Base-by-base conservation (phyloP, 2,329 filamentous ascomycete species). In the Didymellaceae sp. region DNA sequence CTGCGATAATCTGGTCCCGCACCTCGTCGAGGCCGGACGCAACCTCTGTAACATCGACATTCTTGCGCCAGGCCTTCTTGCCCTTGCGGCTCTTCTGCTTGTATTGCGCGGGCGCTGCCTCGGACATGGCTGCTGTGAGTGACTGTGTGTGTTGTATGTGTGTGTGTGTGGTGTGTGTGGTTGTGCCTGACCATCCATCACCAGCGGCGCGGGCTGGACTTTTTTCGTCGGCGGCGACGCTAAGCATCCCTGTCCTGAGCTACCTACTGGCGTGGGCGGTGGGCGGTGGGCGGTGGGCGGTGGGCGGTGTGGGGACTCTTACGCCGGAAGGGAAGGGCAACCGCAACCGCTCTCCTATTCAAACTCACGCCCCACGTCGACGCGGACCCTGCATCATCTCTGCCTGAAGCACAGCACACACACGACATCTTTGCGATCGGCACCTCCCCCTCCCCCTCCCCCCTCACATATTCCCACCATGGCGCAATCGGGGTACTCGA, bases 61-160 rank as follows among this genome's bases (percentile, higher is more conserved):
- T 96, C 75, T 97, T 99, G 70, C 94, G 85, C 94, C 94, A 99
- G 24, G 94, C 93, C 78, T 96, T 97, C 77, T 97, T 97, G 65
- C 95, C 94, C 74, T 99, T 99, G 71, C 94, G 84, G 5, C 93
- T 97, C 20, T 91, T 85, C 74, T 99, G 94, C 58, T 85, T 91
- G 76, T 88, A 86, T 61, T 95, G 90, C 57, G 87, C 85, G 9
- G 91, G 92, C 14, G 90, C 88, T 26, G 80, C 75, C 10, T 62
- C 63, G 18, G 57, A 42, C 48, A 52, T 52, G 25, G 6, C 22
- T 24, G 14, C 31, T 6, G 21, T 38, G 32, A 20, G 31, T 17
- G 16, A n/a, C n/a, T 16, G 46, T 39, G 32, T 39, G 26, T 18
- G 34, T 9, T 25, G 18, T 34, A 28, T 14, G 32, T 34, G 31